Percentiles rank a stretch among this genome's conserved stretches.
These are phyloP conservation scores for Saccharomycopsis hybrid DNA, from an alignment of 1,139 yeast species.

Conservation along the genomic window DNA sequence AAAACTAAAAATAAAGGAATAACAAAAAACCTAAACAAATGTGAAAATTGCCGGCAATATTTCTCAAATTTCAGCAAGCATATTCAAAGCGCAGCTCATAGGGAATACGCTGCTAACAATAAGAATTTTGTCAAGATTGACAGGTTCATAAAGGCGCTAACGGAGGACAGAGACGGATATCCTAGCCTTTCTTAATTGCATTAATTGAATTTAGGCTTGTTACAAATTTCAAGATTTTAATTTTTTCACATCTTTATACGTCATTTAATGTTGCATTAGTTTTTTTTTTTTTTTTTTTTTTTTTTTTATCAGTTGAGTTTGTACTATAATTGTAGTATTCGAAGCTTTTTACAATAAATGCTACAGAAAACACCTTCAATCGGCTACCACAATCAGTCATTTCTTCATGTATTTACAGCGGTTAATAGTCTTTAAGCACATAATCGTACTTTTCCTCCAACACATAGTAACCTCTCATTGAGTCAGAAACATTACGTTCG, in stretches of 20 bases:
- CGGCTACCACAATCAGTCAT: not conserved
- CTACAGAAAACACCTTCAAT: too few species aligned
- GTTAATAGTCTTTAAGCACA: conserved; percentile 26
- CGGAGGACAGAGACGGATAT: too few species aligned
- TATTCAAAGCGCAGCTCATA: conserved; percentile 8
- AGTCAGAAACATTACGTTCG: conserved; percentile 46
- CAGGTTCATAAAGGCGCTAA: conserved; percentile 2
- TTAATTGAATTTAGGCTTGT: too few species aligned
- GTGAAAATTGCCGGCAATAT: conserved; percentile 16
- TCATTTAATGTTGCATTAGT: too few species aligned
- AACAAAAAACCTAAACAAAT: conserved; percentile 2
- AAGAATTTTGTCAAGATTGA: conserved; percentile 14
- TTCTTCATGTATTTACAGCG: not conserved
- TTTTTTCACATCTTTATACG: too few species aligned
- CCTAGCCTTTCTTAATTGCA: too few species aligned
- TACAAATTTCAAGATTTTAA: too few species aligned
- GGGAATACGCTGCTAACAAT: conserved; percentile 13
- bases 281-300: too few species aligned
- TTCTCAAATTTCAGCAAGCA: conserved; percentile 17
- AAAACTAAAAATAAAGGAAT: not conserved
- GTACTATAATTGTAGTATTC: too few species aligned
- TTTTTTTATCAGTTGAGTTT: too few species aligned
- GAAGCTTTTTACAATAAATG: too few species aligned
- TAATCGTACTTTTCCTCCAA: conserved; percentile 27
- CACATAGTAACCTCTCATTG: conserved; percentile 72